Conservation (phyloP, 2,329 filamentous ascomycete species). For the Phoma sp. region DNA sequence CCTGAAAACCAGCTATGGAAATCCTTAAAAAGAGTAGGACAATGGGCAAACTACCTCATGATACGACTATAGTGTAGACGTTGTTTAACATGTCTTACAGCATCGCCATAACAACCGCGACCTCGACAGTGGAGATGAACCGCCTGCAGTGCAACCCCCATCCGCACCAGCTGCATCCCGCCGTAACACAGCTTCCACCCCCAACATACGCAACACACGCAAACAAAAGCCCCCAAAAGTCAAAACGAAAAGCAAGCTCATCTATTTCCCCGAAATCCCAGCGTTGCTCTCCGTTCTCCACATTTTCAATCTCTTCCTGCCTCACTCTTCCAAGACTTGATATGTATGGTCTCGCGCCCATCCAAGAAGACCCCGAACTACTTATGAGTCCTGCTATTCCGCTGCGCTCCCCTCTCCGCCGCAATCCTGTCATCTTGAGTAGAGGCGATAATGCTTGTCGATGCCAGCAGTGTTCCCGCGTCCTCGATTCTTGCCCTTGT, state of each 20-base stretch:
- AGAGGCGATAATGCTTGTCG: constrained; percentile 27
- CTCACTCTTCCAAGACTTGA: too few species aligned
- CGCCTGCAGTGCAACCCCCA: constrained; percentile 8
- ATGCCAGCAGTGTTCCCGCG: constrained; percentile 19
- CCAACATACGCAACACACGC: constrained; percentile 1
- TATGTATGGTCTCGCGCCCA: too few species aligned
- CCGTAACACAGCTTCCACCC: background rate
- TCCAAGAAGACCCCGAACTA: too few species aligned
- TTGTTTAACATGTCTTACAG: background rate
- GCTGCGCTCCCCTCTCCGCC: constrained; percentile 15
- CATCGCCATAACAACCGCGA: constrained; percentile 5
- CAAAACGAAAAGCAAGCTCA: background rate
- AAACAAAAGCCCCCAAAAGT: background rate
- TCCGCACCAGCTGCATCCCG: constrained; percentile 2
- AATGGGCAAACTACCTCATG: too few species aligned
- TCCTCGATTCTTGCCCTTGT: constrained; percentile 47
- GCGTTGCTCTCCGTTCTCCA: background rate
- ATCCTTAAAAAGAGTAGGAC: too few species aligned
- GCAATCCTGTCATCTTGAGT: background rate
- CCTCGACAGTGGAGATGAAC: constrained; percentile 5
- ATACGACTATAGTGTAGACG: too few species aligned
- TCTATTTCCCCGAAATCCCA: constrained; percentile 1
- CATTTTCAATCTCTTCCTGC: background rate
- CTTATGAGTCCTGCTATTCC: background rate
- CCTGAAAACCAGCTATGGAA: background rate